Conservation (phyloP, 208 protist genomes). For the Leishmania mexicana region DNA sequence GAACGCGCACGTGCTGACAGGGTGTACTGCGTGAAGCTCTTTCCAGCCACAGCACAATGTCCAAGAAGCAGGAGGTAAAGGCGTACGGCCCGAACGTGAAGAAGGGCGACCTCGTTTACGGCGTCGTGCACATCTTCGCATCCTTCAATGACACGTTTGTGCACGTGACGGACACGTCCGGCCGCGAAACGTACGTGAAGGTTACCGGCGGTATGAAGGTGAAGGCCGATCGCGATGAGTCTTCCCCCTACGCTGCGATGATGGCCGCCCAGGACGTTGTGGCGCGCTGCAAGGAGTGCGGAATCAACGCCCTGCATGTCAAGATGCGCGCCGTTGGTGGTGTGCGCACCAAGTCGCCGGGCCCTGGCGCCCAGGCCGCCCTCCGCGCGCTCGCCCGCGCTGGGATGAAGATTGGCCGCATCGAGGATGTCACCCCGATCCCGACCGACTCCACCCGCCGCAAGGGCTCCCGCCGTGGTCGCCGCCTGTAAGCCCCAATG, state of each 20-base stretch:
- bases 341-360: conserved; percentile 98
- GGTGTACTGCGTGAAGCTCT: conserved; percentile 15
- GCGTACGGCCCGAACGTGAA: conserved; percentile 90
- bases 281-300: conserved; percentile 96
- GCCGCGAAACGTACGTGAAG: conserved; percentile 98
- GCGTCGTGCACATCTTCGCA: conserved; percentile 99
- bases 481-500: conserved; percentile 91
- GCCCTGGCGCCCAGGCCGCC: conserved; percentile 99
- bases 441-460: conserved; percentile 99
- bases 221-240: conserved; percentile 99
- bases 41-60: conserved; percentile 80
- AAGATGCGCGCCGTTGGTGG: conserved; percentile 99
- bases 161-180: conserved; percentile 99
- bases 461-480: conserved; percentile 99
- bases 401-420: conserved; percentile 99
- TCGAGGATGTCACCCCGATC: conserved; percentile 99
- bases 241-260: conserved; percentile 99
- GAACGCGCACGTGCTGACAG: neutral
- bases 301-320: conserved; percentile 99
- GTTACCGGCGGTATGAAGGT: conserved; percentile 99
- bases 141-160: conserved; percentile 99
- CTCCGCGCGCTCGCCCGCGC: conserved; percentile 99
- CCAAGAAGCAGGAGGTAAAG: conserved; percentile 93
- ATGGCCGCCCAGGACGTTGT: conserved; percentile 99
- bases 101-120: conserved; percentile 96